A percentile compares a stretch with the other conserved stretches of the same genome.
phyloP scores from a whole-genome alignment of 306 rosid species.

The Ziziphus jujuba region DNA sequence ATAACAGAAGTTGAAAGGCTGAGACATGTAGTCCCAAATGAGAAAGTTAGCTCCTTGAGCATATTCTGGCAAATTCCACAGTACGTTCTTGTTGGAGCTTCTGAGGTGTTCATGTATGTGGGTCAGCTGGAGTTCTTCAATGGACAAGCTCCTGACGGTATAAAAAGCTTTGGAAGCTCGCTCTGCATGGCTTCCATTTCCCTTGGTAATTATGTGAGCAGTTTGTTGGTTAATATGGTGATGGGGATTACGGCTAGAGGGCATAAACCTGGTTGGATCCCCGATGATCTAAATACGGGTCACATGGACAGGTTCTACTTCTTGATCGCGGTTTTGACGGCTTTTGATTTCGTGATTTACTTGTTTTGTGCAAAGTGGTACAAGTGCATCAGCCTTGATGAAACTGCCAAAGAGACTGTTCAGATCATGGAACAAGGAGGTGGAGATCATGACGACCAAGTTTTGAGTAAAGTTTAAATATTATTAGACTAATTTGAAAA shows the following conservation, averaged over 20 bases:
- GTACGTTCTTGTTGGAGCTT: constrained; percentile 61
- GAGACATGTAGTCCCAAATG: constrained; percentile 29
- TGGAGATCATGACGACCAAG: background rate
- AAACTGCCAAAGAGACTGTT: background rate
- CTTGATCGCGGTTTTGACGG: constrained; percentile 54
- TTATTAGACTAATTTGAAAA: background rate
- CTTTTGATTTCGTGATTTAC: constrained; percentile 45
- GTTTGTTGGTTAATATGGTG: constrained; percentile 54
- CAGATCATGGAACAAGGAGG: background rate
- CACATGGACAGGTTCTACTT: constrained; percentile 71
- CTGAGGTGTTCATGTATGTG: constrained; percentile 75
- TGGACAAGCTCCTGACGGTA: constrained; percentile 76
- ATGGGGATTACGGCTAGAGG: constrained; percentile 50
- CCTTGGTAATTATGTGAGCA: constrained; percentile 67
- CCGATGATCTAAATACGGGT: constrained; percentile 58
- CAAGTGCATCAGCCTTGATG: constrained; percentile 33
- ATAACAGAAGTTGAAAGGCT: constrained; percentile 54
- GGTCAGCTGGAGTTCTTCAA: constrained; percentile 77
- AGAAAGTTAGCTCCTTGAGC: constrained; percentile 53
- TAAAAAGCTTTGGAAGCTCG: constrained; percentile 77
- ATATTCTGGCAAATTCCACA: constrained; percentile 80
- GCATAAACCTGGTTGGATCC: constrained; percentile 63
- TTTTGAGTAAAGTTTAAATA: background rate
- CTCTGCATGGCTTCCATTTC: constrained; percentile 80
- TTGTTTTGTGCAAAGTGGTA: constrained; percentile 56